Base-by-base conservation (phyloP, 2,329 filamentous ascomycete genomes). In the Septoria petroselini region DNA sequence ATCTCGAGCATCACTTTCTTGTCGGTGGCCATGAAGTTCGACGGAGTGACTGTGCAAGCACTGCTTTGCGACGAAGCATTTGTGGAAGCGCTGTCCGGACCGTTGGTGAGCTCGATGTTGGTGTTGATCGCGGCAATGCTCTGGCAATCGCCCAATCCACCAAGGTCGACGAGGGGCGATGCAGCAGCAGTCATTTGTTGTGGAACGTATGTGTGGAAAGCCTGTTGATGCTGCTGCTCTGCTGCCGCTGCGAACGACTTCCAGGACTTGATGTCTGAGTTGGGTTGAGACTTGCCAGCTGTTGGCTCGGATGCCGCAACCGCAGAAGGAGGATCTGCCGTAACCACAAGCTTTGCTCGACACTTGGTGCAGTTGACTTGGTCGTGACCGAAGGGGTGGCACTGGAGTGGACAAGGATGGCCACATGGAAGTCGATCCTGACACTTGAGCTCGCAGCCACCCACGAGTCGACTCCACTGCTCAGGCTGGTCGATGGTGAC, bases 381-480 rank as follows among this genome's bases (percentile, higher is more conserved):
- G 17, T 67, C 59, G 52, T 76, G 72, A 0, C 61, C 30, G 37
- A 73, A 71, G 12, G 71, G 70, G 58, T 83, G 81, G 53, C 81
- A 84, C 30, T 58, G 68, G 2, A 78, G 58, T 3, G 62, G 61
- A 60, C 81, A 84, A 25, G 42, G 35, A 58, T 84, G 81, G 1
- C 77, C 76, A 55, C 81, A 83, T 1, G 62, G 52, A 41, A 76
- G 61, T 21, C 18, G 58, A 42, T 61, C 67, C 2, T 64, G 68
- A 58, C 80, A 87, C 21, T 50, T 64, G 39, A 58, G 51, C 42
- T 70, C 58, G 64, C 79, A 85, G 4, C 78, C 81, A 15, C 78
- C 82, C 44, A 72, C 68, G 11, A 76, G 71, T 1, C 65, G 65
- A 3, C 69, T 61, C 78, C 81, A 88, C 14, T 81, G 75, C 1